Evolutionary conservation across 2,329 filamentous ascomycete species (phyloP).

Genomic region (Macrophomina tecta): DNA sequence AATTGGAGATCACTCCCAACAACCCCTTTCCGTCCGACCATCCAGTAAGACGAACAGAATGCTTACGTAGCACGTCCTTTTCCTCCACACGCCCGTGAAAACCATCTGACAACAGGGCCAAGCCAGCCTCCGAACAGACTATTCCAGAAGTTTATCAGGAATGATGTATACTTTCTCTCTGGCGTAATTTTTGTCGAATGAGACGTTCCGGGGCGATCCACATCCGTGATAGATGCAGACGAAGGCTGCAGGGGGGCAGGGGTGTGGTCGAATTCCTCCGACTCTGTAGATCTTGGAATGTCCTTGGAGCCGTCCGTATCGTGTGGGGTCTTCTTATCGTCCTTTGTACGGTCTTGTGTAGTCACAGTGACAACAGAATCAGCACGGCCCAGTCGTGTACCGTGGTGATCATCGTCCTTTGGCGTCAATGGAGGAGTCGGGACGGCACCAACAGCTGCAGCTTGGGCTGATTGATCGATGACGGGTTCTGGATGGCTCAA

Average conservation of each 20-base stretch:
- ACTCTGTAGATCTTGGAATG: background rate
- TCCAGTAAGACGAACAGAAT: conserved; percentile 24
- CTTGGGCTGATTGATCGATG: background rate
- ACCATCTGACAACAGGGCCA: conserved; percentile 14
- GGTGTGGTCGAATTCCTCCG: background rate
- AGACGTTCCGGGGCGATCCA: background rate
- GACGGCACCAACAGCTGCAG: background rate
- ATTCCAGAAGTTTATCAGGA: conserved; percentile 23
- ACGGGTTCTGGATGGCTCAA: background rate
- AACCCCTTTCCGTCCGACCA: conserved; percentile 18
- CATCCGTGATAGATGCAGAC: background rate
- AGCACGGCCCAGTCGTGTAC: conserved; percentile 8
- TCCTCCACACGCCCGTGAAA: conserved; percentile 22
- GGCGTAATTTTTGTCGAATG: conserved; percentile 1
- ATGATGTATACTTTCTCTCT: background rate
- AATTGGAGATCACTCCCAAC: conserved; percentile 21
- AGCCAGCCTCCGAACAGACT: conserved; percentile 26
- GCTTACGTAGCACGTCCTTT: conserved; percentile 28
- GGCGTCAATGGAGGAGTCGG: conserved; percentile 26
- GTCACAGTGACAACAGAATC: conserved; percentile 23
- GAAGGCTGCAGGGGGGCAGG: background rate
- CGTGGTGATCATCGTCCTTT: background rate
- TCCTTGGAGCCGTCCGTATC: background rate
- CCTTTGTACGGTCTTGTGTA: background rate
- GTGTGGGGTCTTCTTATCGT: background rate